Percentiles rank a stretch among this genome's conserved stretches.
Evolutionary conservation across 2,329 filamentous ascomycete species (phyloP).

Genomic region (Pseudonectria buxi): DNA sequence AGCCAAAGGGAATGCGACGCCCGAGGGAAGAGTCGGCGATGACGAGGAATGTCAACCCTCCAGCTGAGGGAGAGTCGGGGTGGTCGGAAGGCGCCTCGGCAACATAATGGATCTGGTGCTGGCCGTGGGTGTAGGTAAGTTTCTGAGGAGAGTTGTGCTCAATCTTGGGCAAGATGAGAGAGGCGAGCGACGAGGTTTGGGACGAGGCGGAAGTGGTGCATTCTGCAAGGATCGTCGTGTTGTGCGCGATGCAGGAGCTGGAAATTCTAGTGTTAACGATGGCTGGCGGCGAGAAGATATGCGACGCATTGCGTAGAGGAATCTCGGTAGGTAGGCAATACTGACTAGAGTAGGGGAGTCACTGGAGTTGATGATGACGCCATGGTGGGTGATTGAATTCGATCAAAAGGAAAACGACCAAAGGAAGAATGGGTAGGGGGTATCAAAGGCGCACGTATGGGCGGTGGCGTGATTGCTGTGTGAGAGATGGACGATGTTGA

Average conservation of each 20-base stretch:
- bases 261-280: not conserved
- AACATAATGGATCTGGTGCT: conserved; percentile 93
- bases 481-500: not conserved
- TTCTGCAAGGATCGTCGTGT: conserved; percentile 87
- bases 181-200: conserved; percentile 79
- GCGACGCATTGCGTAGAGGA: not conserved
- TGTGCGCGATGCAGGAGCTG: conserved; percentile 90
- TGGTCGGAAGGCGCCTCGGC: conserved; percentile 70
- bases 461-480: not conserved
- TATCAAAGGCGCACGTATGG: not conserved
- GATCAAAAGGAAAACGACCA: not conserved
- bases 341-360: conserved; percentile 69
- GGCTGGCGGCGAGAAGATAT: too few species aligned
- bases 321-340: conserved; percentile 6
- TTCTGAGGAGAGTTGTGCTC: conserved; percentile 73
- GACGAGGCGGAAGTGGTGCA: conserved; percentile 81
- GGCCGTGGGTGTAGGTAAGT: conserved; percentile 87
- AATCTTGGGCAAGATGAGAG: conserved; percentile 93
- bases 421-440: not conserved
- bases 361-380: conserved; percentile 62
- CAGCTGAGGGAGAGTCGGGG: conserved; percentile 52
- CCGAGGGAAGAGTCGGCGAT: conserved; percentile 76
- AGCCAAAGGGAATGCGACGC: conserved; percentile 86
- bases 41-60: conserved; percentile 86
- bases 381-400: conserved; percentile 37